Evolutionary conservation across 2,329 filamentous ascomycete genomes (phyloP).

Genomic region (Colletotrichum sp.): DNA sequence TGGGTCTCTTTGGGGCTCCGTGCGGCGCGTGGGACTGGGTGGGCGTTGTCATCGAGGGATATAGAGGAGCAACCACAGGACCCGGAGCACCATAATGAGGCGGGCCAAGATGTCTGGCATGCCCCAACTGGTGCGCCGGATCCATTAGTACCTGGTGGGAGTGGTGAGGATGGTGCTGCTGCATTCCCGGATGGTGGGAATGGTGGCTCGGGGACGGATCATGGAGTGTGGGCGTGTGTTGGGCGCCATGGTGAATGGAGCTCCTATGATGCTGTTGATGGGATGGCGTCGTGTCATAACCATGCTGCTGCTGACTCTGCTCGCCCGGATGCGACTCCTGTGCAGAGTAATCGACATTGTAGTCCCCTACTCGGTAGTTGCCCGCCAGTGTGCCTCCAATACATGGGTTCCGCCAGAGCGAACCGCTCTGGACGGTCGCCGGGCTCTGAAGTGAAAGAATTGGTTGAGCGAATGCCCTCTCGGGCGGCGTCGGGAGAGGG

Average conservation of each 20-base stretch:
- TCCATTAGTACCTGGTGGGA: constrained; percentile 62
- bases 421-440: constrained; percentile 75
- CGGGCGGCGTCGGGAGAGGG: constrained; percentile 48
- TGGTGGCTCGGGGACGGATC: constrained; percentile 45
- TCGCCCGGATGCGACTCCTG: constrained; percentile 70
- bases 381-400: constrained; percentile 74
- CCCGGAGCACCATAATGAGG: constrained; percentile 56
- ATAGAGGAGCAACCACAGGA: constrained; percentile 56
- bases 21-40: constrained; percentile 34
- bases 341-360: constrained; percentile 77
- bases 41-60: constrained; percentile 52
- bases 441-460: constrained; percentile 67
- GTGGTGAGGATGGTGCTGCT: constrained; percentile 53
- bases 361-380: constrained; percentile 76
- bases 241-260: constrained; percentile 53
- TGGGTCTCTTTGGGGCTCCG: constrained; percentile 52
- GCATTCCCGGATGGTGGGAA: constrained; percentile 42
- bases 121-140: constrained; percentile 54
- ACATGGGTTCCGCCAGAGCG: constrained; percentile 80
- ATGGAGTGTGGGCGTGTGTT: constrained; percentile 47
- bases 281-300: constrained; percentile 57
- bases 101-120: constrained; percentile 55
- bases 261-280: constrained; percentile 46
- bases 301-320: constrained; percentile 67
- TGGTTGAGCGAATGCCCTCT: constrained; percentile 57